Base-by-base conservation (phyloP, 148 eudicot genomes). In the Heliosperma pusillum region DNA sequence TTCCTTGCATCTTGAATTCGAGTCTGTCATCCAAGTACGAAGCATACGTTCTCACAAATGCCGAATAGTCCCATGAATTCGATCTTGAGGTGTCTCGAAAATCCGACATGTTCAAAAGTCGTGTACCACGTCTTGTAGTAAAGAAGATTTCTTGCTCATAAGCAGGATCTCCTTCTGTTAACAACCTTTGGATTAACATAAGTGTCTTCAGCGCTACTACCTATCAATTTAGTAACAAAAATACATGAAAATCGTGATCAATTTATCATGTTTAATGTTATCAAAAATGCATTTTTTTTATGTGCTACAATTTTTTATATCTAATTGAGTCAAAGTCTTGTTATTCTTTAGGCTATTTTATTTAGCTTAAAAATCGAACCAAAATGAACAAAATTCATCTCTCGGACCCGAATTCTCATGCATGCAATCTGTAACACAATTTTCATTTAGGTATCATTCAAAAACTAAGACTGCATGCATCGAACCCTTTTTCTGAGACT, bases 81-180 rank as follows among this genome's bases (percentile, higher is more conserved):
- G 88, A 76, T 30, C 82, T 16, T 1, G 90, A 80, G 0, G 82
- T 77, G 81, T 95, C 99, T 45, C 90, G 74, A 13, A 95, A 95
- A 63, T 95, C 96, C 0, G 94, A 81, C 88, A 95, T 79, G 84
- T 92, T 90, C 15, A 95, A 84, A 16, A 95, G 83, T 17, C 97
- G 89, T 12, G 97, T 95, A 67, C 97, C 97, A 0, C 92, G 87
- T 76, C 94, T 77, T 0, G 99, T 95, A 2, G 99, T 81, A 67
- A 89, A 92, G 82, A 92, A 90, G 15, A 89, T 80, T 86, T 92
- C 97, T 42, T 90, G 84, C 77, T 88, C 94, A 42, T 80, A 95
- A 0, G 89, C 80, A 0, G 87, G 84, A 74, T 89, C 96, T 16
- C 97, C 99, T 21, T 92, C 99, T 0, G 30, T n/a, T 15, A 95